These are phyloP conservation scores for Wickerhamiella azyma DNA, from an alignment of 805 yeast genomes.

Conservation along the genomic window DNA sequence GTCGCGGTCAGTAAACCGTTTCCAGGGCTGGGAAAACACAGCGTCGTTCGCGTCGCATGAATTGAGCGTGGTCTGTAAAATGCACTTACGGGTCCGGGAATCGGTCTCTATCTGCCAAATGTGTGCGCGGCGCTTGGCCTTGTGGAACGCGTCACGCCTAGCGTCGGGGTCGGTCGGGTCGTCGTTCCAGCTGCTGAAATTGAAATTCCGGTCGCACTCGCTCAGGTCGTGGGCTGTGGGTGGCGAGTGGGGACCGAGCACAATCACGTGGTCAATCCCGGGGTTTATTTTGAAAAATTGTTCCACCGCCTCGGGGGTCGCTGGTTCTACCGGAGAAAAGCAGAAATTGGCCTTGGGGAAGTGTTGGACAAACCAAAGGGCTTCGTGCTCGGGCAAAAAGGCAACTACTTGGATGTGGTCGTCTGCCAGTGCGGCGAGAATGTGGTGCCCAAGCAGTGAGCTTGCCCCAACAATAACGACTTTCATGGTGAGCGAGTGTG, in stretches of 20 bases:
- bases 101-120: not conserved
- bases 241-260: conserved; percentile 4
- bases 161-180: not conserved
- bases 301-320: not conserved
- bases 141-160: not conserved
- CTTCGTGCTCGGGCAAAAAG: conserved; percentile 4
- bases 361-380: not conserved
- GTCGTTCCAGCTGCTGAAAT: not conserved
- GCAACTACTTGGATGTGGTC: not conserved
- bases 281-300: not conserved
- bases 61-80: not conserved
- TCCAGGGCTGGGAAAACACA: conserved; percentile 1
- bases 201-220: not conserved
- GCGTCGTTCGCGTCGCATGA: conserved; percentile 3
- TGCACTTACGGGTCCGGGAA: not conserved
- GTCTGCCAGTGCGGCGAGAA: not conserved
- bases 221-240: not conserved
- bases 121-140: not conserved
- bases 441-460: conserved; percentile 2
- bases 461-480: conserved; percentile 1
- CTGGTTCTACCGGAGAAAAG: not conserved
- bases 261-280: not conserved
- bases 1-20: conserved; percentile 2
- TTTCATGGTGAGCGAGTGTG: not conserved
- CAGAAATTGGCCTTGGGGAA: not conserved